Base-by-base conservation (phyloP, 768 basidiomycete species). In the Lactarius deliciosus region DNA sequence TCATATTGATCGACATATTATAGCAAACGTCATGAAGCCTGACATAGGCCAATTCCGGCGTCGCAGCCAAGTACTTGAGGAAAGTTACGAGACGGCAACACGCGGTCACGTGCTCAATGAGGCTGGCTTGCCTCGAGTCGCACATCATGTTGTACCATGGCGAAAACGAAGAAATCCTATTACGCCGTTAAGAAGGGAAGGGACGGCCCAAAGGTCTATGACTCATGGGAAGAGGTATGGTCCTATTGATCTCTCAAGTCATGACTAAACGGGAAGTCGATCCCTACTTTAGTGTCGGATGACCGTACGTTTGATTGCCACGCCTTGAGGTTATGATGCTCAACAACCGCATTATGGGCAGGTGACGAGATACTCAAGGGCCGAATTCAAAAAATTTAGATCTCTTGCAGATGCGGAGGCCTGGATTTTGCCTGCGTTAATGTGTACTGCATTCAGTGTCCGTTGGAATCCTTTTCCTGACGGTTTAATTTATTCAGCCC, bases 161-260 rank as follows among this genome's bases (percentile, higher is more conserved):
- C 74, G 28, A 78, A 76, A 53, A 68, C 74, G 25, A 78, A 76
- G 58, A 68, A 71, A 45, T 88, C 86, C 68, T 87, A 76, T 68
- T 90, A 89, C 62, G 89, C 88, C 3, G 87, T 90, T 1, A 76
- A 78, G 43, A 75, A 80, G 45, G 89, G 89, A 2, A 77, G 85
- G 32, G 77, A 82, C 65, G 88, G 86, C 2, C 82, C 85, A 0
- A 81, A 77, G 43, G 81, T 90, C 18, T 89, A 86, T 58, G 71
- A 74, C 1, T 80, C 77, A 16, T 90, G 89, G 89, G 79, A 82
- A 30, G 83, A 88, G 77, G 89, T 85, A 69, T 64, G 80, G 13
- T 22, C 22, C 34, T 53, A 2, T 56, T 20, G 7, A 20, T 56
- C 32, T 11, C 36, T 38, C 36, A 38, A 38, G 36, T 38, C 11